phyloP scores from a whole-genome alignment of 768 basidiomycete species.

The Mycena belliarum region DNA sequence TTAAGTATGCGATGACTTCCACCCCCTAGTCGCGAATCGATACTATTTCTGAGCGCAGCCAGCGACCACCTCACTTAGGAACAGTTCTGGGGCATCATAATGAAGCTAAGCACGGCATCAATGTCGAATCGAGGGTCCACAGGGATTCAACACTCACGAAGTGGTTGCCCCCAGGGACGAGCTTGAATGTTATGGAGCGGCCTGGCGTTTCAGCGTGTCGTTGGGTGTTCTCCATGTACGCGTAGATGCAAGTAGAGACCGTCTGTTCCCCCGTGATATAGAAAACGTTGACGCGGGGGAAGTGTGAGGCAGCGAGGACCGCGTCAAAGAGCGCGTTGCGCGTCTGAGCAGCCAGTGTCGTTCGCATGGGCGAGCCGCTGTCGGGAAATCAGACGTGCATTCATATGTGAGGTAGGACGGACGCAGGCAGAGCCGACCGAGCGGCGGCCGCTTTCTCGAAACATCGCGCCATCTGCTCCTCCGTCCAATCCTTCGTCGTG shows the following conservation, averaged over 20 bases:
- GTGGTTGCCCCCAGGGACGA: neutral
- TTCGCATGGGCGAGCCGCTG: too few species aligned
- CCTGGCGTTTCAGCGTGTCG: too few species aligned
- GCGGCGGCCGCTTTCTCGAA: neutral
- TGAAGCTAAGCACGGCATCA: neutral
- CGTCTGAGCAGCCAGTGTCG: neutral
- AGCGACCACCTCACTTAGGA: neutral
- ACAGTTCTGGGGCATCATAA: neutral
- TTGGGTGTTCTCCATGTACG: neutral
- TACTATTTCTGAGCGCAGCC: neutral
- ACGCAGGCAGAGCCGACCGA: neutral
- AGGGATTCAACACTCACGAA: neutral
- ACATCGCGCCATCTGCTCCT: neutral
- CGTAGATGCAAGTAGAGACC: neutral
- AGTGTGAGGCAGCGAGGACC: neutral
- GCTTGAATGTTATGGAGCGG: neutral
- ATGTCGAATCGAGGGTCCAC: neutral
- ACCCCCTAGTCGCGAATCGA: too few species aligned
- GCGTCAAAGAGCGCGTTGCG: neutral
- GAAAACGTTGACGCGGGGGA: neutral
- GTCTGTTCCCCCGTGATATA: neutral
- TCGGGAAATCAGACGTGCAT: too few species aligned
- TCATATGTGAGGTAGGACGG: neutral
- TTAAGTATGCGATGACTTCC: too few species aligned
- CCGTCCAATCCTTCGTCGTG: neutral